phyloP scores from a whole-genome alignment of 768 basidiomycete genomes.

The Lactarius evosmus region DNA sequence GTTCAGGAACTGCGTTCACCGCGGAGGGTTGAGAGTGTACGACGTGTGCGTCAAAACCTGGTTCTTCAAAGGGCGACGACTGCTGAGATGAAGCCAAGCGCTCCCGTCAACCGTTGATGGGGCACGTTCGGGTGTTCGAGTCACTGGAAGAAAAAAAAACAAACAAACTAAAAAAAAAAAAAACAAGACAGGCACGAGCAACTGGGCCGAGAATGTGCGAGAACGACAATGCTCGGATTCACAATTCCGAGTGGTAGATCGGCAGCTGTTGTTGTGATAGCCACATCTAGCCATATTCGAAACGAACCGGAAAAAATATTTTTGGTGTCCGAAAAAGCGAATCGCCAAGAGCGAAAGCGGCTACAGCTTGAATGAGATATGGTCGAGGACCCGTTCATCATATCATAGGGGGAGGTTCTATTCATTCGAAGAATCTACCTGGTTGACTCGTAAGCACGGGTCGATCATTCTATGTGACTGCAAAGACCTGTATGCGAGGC shows the following conservation, averaged over 20 bases:
- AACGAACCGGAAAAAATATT: neutral
- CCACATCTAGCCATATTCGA: constrained; percentile 2
- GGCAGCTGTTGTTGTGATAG: neutral
- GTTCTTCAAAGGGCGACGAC: neutral
- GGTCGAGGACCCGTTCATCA: too few relatives aligned
- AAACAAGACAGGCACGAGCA: neutral
- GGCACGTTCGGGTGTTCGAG: neutral
- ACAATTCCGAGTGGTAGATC: neutral
- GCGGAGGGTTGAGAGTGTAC: neutral
- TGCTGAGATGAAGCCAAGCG: neutral
- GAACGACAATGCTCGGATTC: neutral
- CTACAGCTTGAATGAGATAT: constrained; percentile 10
- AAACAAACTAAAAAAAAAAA: neutral
- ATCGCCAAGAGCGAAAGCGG: constrained; percentile 1
- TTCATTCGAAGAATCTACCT: neutral
- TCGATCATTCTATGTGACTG: neutral
- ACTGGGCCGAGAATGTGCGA: neutral
- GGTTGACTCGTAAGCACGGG: neutral
- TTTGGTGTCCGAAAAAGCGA: constrained; percentile 1
- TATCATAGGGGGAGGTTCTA: constrained; percentile 3
- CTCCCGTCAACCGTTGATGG: neutral
- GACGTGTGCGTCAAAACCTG: neutral
- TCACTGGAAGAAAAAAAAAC: neutral
- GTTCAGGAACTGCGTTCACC: neutral
- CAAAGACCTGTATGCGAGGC: neutral